Percentiles rank a stretch among this genome's conserved stretches.
Evolutionary conservation across 139 green algal genomes (phyloP).

Genomic region (Closterium sp.): DNA sequence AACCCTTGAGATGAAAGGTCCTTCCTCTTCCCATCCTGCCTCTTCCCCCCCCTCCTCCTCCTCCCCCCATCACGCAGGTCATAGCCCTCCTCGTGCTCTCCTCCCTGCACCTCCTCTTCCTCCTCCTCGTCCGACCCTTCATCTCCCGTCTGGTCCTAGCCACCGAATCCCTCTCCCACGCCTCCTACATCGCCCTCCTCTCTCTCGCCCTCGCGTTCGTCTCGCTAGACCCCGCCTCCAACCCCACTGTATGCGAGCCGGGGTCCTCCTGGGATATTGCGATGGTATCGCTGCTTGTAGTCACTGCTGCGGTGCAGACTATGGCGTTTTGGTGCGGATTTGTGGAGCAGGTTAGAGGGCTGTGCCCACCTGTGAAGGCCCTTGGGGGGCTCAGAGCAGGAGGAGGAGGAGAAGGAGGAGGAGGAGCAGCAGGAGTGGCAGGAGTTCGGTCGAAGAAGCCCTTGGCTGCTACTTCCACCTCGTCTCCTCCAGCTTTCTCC

Average conservation of each 20-base stretch:
- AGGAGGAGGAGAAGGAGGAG: neutral
- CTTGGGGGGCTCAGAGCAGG: neutral
- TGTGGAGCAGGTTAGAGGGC: neutral
- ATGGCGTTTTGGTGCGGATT: neutral
- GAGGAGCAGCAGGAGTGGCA: neutral
- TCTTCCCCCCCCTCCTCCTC: no score
- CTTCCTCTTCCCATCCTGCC: no score
- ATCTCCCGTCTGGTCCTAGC: neutral
- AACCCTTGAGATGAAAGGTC: no score
- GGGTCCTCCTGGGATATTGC: neutral
- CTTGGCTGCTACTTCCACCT: neutral
- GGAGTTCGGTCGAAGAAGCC: neutral
- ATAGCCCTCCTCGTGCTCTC: neutral
- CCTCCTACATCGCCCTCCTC: neutral
- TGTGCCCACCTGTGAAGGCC: neutral
- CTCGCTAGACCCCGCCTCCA: neutral
- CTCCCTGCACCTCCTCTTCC: neutral
- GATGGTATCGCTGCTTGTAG: neutral
- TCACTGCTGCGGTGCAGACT: neutral
- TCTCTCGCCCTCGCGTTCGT: neutral
- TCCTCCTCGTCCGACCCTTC: neutral
- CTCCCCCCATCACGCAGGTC: neutral
- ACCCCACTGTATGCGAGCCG: neutral
- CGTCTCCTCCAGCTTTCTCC: neutral
- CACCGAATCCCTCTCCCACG: neutral